Conservation (phyloP, 345 rosid species). For the Populus ilicifolia region DNA sequence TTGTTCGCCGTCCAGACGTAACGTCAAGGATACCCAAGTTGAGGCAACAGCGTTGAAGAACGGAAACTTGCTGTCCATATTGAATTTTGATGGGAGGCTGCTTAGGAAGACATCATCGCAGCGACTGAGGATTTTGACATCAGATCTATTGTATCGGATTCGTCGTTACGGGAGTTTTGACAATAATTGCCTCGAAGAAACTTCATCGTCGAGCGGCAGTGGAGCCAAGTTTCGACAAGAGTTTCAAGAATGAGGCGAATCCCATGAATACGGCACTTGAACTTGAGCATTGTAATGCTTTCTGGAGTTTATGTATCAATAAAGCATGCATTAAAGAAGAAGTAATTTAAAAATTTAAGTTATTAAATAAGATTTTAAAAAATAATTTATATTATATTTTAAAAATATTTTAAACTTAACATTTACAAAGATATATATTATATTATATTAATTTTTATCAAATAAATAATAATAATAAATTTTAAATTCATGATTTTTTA, state of each 20-base stretch:
- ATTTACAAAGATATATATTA: too few relatives aligned
- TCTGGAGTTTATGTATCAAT: background rate
- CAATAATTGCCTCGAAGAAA: background rate
- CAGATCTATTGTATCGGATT: background rate
- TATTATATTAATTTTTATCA: too few relatives aligned
- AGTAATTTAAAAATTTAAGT: too few relatives aligned
- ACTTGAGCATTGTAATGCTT: background rate
- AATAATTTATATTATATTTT: too few relatives aligned
- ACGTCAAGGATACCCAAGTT: too few relatives aligned
- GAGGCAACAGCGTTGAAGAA: background rate
- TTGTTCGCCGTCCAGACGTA: background rate
- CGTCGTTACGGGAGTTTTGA: background rate
- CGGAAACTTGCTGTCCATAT: background rate
- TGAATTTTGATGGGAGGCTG: slow-evolving; percentile 4
- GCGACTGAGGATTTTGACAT: background rate
- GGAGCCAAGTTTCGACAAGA: background rate
- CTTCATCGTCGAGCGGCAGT: background rate
- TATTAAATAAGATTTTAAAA: too few relatives aligned
- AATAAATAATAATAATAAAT: too few relatives aligned
- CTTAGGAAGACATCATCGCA: slow-evolving; percentile 4
- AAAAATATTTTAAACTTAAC: too few relatives aligned
- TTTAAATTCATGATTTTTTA: too few relatives aligned
- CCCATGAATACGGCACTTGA: background rate
- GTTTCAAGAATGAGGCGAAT: background rate
- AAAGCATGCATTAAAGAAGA: background rate